Conservation (phyloP, 2,329 filamentous ascomycete species). For the Nannizziopsis arthrosporioides region DNA sequence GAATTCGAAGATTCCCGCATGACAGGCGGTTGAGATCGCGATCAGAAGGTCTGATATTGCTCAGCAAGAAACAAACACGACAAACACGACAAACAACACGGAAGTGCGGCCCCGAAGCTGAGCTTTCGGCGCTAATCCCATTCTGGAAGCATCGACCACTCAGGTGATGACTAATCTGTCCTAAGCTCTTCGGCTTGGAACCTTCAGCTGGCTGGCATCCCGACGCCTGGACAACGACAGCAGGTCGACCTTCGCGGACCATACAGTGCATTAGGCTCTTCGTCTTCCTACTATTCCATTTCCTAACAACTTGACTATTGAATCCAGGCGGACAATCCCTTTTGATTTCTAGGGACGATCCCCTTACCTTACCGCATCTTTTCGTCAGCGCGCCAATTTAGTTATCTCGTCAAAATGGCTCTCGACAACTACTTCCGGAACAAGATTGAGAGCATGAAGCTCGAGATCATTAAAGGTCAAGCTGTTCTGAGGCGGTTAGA, state of each 20-base stretch:
- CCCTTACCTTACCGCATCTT: too few relatives aligned
- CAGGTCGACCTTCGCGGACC: too few relatives aligned
- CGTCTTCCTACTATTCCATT: too few relatives aligned
- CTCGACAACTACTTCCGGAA: constrained; percentile 99
- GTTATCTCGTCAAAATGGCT: constrained; percentile 60
- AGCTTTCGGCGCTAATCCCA: not conserved
- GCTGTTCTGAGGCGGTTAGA: constrained; percentile 88
- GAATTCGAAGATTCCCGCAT: constrained; percentile 3
- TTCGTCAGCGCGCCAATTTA: not conserved
- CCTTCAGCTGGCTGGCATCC: too few relatives aligned
- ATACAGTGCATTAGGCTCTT: too few relatives aligned
- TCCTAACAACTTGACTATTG: too few relatives aligned
- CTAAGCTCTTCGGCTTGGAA: not conserved
- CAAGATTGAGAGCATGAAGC: constrained; percentile 99
- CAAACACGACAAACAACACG: constrained; percentile 3
- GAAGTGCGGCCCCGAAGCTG: not conserved
- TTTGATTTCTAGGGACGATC: too few relatives aligned
- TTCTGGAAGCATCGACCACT: not conserved
- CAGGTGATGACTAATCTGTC: not conserved
- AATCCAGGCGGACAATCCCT: too few relatives aligned
- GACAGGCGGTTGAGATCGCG: not conserved
- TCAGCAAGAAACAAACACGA: constrained; percentile 6
- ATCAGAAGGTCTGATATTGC: not conserved
- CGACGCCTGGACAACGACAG: too few relatives aligned
- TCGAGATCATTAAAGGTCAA: constrained; percentile 98